A percentile compares a stretch with the other conserved stretches of the same genome.
Conservation (phyloP, 176 grass and related monocot species). For the Alloteropsis semialata region DNA sequence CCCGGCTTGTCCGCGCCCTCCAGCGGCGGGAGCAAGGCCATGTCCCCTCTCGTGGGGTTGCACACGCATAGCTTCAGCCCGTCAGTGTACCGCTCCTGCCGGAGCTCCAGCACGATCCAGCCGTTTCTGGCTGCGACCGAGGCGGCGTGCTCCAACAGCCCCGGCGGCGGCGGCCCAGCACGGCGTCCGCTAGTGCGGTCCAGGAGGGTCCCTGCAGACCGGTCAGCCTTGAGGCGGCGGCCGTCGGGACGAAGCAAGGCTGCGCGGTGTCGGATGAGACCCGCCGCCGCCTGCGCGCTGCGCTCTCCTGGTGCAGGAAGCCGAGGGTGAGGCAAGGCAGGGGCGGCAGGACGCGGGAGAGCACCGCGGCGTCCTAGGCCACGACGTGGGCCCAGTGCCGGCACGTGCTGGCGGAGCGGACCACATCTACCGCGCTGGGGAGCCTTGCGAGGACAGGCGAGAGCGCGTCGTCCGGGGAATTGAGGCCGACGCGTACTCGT, state of each 20-base stretch:
- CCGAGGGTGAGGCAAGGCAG: constrained; percentile 5
- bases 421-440: background rate
- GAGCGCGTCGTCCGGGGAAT: background rate
- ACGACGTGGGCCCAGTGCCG: background rate
- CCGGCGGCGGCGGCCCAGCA: background rate
- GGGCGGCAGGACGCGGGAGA: background rate
- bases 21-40: background rate
- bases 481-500: background rate
- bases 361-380: background rate
- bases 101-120: background rate
- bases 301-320: background rate
- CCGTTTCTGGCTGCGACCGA: background rate
- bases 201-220: background rate
- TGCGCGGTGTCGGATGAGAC: background rate
- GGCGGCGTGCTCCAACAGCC: background rate
- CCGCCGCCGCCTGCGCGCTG: background rate
- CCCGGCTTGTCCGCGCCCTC: background rate
- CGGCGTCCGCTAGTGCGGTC: too few species aligned
- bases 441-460: background rate
- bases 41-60: constrained; percentile 4
- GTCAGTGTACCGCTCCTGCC: background rate
- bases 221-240: background rate
- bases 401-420: constrained; percentile 17
- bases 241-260: background rate
- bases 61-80: background rate